phyloP scores from a whole-genome alignment of 805 yeast genomes.

The Hanseniaspora meyeri region DNA sequence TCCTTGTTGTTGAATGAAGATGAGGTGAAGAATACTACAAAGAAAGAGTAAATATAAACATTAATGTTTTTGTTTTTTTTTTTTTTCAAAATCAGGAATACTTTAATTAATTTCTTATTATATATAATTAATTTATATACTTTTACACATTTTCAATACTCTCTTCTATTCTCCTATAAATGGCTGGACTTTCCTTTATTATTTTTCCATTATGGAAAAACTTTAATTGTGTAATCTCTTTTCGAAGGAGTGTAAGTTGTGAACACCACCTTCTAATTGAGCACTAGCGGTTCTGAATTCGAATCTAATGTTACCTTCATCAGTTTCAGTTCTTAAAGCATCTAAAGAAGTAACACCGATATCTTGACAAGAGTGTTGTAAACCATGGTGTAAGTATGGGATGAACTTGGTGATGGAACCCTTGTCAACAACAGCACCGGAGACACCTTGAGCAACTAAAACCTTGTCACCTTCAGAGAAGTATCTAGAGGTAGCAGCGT shows the following conservation, averaged over 20 bases:
- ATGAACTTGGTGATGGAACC: constrained; percentile 88
- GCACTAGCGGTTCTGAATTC: constrained; percentile 98
- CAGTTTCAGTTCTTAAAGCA: constrained; percentile 53
- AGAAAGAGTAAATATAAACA: not conserved
- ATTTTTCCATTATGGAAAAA: not conserved
- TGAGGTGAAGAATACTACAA: not conserved
- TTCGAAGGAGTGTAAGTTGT: constrained; percentile 91
- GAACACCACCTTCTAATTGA: constrained; percentile 97
- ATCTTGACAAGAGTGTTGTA: constrained; percentile 98
- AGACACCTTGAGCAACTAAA: constrained; percentile 97
- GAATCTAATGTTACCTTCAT: constrained; percentile 66
- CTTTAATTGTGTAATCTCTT: constrained; percentile 82
- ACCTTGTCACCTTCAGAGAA: constrained; percentile 93
- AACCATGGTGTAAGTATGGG: constrained; percentile 88
- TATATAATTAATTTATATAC: constrained; percentile 2
- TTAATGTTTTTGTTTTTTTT: too few relatives aligned
- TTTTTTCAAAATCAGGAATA: constrained; percentile 6
- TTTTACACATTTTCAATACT: not conserved
- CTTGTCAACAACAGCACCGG: constrained; percentile 92
- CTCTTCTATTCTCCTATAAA: not conserved
- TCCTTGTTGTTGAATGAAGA: constrained; percentile 1
- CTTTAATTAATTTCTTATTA: not conserved
- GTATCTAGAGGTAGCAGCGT: constrained; percentile 96
- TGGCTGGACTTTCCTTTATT: not conserved
- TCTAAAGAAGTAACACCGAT: constrained; percentile 68